phyloP scores from a whole-genome alignment of 495 filamentous ascomycete species.

The Haplographium delicatum region DNA sequence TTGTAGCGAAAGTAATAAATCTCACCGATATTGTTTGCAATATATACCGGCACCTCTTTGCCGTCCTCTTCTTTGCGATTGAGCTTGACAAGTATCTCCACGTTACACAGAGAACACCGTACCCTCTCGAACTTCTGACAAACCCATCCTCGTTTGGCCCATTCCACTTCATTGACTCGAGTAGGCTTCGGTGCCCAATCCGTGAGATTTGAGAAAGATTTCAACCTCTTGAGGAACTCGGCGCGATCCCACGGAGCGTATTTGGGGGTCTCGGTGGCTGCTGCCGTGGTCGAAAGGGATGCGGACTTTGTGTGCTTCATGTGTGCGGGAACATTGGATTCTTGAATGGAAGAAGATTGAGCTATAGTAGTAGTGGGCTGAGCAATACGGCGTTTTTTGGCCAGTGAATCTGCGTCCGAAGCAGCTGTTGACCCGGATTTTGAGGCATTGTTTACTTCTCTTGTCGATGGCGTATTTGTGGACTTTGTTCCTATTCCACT shows the following conservation, averaged over 20 bases:
- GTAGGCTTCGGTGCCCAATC: slow-evolving; percentile 82
- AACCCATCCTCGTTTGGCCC: slow-evolving; percentile 92
- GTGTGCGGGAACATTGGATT: slow-evolving; percentile 24
- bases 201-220: slow-evolving; percentile 84
- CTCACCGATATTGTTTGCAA: slow-evolving; percentile 39
- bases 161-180: slow-evolving; percentile 81
- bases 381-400: slow-evolving; percentile 43
- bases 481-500: slow-evolving; percentile 41
- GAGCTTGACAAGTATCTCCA: slow-evolving; percentile 74
- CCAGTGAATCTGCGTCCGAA: slow-evolving; percentile 32
- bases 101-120: slow-evolving; percentile 74
- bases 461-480: slow-evolving; percentile 17
- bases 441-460: slow-evolving; percentile 20
- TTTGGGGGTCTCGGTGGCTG: slow-evolving; percentile 18
- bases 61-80: slow-evolving; percentile 64
- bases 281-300: slow-evolving; percentile 31
- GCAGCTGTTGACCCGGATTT: slow-evolving; percentile 23
- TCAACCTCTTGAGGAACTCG: slow-evolving; percentile 73
- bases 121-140: slow-evolving; percentile 80
- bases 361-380: too few relatives aligned
- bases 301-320: slow-evolving; percentile 37
- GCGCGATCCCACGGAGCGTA: slow-evolving; percentile 84
- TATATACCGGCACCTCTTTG: slow-evolving; percentile 49
- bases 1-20: too few relatives aligned
- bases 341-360: slow-evolving; percentile 23